Evolutionary conservation across 192 early-diverging fungal species (phyloP).

Genomic region (Chytriomyces confervae): DNA sequence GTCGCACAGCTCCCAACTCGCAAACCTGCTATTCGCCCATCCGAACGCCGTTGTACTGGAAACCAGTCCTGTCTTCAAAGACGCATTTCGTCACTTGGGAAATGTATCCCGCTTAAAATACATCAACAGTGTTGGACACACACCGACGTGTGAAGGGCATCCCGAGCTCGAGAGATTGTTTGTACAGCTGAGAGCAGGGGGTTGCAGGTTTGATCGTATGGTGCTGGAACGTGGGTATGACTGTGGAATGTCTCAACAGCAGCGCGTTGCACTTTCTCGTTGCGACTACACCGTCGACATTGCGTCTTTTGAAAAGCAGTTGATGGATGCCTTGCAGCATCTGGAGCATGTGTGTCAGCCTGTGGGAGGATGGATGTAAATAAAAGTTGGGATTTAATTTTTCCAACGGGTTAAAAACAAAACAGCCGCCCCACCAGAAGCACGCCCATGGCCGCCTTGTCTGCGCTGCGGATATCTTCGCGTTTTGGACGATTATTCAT

Average conservation of each 20-base stretch:
- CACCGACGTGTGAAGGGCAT: neutral
- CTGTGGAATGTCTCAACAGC: neutral
- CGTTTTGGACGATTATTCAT: no score
- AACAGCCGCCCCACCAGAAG: no score
- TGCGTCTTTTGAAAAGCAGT: neutral
- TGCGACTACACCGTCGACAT: neutral
- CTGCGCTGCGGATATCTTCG: no score
- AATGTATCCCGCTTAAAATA: slow-evolving; percentile 9
- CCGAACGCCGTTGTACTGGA: slow-evolving; percentile 1
- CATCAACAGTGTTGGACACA: slow-evolving; percentile 22
- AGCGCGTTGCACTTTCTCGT: neutral
- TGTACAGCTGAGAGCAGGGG: neutral
- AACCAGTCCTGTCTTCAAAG: neutral
- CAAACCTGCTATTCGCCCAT: slow-evolving; percentile 14
- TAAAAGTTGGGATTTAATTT: neutral
- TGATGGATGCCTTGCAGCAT: neutral
- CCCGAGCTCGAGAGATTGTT: neutral
- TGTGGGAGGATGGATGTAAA: neutral
- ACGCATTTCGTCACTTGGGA: slow-evolving; percentile 3
- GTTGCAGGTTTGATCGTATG: neutral
- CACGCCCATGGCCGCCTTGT: no score
- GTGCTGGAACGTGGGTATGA: neutral
- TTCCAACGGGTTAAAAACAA: neutral
- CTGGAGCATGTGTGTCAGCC: neutral
- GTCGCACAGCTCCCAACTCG: slow-evolving; percentile 15